Percentiles rank a stretch among this genome's conserved stretches.
phyloP scores from a whole-genome alignment of 148 eudicot species.

The Heliosperma pusillum region DNA sequence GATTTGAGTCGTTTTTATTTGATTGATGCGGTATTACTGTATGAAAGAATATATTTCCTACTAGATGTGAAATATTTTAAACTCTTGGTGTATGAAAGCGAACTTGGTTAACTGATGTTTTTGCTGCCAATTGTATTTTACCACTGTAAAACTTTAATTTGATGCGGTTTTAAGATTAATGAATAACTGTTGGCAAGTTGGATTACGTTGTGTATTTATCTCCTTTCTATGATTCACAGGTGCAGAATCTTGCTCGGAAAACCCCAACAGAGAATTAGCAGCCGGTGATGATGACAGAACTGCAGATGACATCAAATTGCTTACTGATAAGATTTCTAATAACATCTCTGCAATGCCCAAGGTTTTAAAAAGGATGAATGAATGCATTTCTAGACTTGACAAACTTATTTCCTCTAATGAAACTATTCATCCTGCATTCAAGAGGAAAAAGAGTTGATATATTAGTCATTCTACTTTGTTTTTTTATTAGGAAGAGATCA shows the following conservation, averaged over 20 bases:
- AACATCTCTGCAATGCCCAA: conserved; percentile 53
- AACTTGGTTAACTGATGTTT: not conserved
- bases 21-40: not conserved
- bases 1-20: not conserved
- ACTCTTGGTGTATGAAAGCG: too few relatives aligned
- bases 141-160: not conserved
- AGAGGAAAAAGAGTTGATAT: conserved; percentile 50
- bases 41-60: not conserved
- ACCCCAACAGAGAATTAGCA: conserved; percentile 21
- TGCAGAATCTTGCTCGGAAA: conserved; percentile 24
- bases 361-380: conserved; percentile 65
- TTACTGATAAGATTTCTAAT: conserved; percentile 63
- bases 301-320: conserved; percentile 39
- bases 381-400: conserved; percentile 55
- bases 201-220: not conserved
- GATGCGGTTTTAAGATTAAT: too few relatives aligned
- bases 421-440: conserved; percentile 57
- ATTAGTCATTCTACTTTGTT: conserved; percentile 3
- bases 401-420: conserved; percentile 42
- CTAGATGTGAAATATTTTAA: not conserved
- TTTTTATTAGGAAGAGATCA: conserved; percentile 18
- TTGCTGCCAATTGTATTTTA: not conserved
- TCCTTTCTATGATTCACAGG: conserved; percentile 19
- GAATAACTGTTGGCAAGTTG: not conserved
- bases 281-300: conserved; percentile 34